These are phyloP conservation scores for Coemansia reversa DNA, from an alignment of 192 early-diverging fungal genomes.

Conservation along the genomic window DNA sequence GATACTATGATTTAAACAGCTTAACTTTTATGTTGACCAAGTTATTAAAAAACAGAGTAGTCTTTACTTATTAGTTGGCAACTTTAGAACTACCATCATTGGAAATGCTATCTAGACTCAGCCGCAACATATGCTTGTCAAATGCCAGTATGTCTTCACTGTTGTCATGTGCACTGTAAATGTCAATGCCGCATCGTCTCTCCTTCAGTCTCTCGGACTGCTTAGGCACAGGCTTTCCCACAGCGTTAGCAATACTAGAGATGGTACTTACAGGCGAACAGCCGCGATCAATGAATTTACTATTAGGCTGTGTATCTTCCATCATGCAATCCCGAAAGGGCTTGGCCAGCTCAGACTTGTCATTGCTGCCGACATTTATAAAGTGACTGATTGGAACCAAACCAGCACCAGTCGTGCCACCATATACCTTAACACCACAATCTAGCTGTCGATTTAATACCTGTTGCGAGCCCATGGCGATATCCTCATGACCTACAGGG, in stretches of 20 bases:
- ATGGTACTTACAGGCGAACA: not conserved
- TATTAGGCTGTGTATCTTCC: too few relatives aligned
- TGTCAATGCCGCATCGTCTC: not conserved
- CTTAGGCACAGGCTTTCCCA: not conserved
- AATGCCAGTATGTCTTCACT: not conserved
- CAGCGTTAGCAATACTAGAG: not conserved
- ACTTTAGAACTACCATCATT: too few relatives aligned
- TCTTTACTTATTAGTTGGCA: too few relatives aligned
- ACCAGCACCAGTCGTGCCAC: not conserved
- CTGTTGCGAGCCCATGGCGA: not conserved
- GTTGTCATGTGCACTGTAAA: not conserved
- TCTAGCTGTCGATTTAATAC: not conserved
- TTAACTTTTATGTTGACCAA: too few relatives aligned
- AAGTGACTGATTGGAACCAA: constrained; percentile 10
- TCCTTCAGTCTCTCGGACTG: not conserved
- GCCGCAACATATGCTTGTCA: constrained; percentile 7
- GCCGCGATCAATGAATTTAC: too few relatives aligned
- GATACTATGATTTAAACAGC: too few relatives aligned
- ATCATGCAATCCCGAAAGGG: not conserved
- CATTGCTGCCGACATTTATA: constrained; percentile 3
- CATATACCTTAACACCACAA: not conserved
- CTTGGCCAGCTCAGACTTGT: constrained; percentile 6
- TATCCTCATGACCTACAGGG: not conserved
- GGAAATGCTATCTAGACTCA: not conserved
- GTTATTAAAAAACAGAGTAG: too few relatives aligned